Base-by-base conservation (phyloP, 805 yeast species). In the Cyberlindnera euphorbiae region DNA sequence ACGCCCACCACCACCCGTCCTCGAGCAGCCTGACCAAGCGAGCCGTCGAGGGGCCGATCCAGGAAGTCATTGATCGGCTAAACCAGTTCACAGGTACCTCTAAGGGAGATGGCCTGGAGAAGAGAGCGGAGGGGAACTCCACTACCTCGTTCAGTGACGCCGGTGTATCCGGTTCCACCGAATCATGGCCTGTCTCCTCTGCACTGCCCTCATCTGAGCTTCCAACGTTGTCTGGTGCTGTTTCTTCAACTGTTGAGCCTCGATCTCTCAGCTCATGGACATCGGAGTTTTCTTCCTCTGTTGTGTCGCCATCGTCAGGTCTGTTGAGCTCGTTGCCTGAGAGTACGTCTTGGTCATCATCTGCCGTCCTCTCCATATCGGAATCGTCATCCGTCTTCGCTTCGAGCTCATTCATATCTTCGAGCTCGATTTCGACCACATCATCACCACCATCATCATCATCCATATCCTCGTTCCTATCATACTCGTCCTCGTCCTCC, bases 391-490 rank as follows among this genome's bases (percentile, higher is more conserved):
- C 30, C 10, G 24, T 36, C 8, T 22, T 39, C 12, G 28, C 39
- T 12, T 22, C 33, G 3, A 29, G 38, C 12, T 33, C 45, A 9
- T 13, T 29, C 5, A 33, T 44, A 4, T 34, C 44, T 14, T 32
- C 43, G 15, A n/a, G 30, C 3, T 24, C 30, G 2, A 22, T 34
- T 3, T 25, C 40, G 7, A 25, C 39, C 11, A 17, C 26, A 7
- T 22, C 33, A 17, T 21, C 41, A 7, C 21, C 35, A 12, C 11
- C 26, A n/a, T 18, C 39, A 3, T 15, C 37, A 11, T 25, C 44
- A 8, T 35, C 48, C 8, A 17, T 32, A 14, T 24, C 33, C 23
- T 28, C 28, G 7, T 8, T 7, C 17, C 28, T 9, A 19, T 9
- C 22, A 19, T 9, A 19, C 9, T 41, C n/a, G n/a, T 22, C 35